These are phyloP conservation scores for Corchorus olitorius DNA, from an alignment of 345 rosid genomes.

Conservation along the genomic window DNA sequence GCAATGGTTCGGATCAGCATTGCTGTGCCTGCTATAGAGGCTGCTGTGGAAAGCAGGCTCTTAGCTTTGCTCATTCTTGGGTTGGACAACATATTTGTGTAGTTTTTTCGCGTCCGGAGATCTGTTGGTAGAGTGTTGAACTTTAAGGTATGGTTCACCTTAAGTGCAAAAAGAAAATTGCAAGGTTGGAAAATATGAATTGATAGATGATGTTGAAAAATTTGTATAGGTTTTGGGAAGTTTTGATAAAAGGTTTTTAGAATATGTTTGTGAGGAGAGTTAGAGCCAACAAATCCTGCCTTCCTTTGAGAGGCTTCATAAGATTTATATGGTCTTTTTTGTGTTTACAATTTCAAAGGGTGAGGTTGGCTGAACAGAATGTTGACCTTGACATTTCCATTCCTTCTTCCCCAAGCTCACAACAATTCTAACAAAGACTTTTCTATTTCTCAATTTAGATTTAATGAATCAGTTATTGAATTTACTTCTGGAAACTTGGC, in stretches of 20 bases:
- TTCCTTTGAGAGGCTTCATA: neutral
- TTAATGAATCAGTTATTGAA: neutral
- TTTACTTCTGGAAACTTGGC: no score
- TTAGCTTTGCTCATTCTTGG: neutral
- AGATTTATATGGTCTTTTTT: neutral
- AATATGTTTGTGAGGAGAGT: neutral
- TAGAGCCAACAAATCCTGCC: neutral
- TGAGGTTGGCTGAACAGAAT: neutral
- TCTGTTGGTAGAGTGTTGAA: neutral
- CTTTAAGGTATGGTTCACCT: no score
- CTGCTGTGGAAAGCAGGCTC: slow-evolving; percentile 12
- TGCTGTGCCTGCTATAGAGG: slow-evolving; percentile 22
- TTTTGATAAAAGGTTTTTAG: neutral
- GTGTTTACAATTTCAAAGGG: neutral
- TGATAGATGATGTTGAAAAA: neutral
- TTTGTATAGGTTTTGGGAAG: neutral
- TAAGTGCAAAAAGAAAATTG: no score
- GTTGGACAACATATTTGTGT: neutral
- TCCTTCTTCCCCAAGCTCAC: neutral
- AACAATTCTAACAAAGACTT: neutral
- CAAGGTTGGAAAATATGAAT: neutral
- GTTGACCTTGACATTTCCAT: neutral
- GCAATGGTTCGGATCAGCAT: slow-evolving; percentile 24
- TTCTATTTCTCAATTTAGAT: neutral
- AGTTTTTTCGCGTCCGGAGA: neutral